Evolutionary conservation across 176 grass and related monocot genomes (phyloP), one percentile per base, ranked within the genome.

Genomic region (Puya raimondii): DNA sequence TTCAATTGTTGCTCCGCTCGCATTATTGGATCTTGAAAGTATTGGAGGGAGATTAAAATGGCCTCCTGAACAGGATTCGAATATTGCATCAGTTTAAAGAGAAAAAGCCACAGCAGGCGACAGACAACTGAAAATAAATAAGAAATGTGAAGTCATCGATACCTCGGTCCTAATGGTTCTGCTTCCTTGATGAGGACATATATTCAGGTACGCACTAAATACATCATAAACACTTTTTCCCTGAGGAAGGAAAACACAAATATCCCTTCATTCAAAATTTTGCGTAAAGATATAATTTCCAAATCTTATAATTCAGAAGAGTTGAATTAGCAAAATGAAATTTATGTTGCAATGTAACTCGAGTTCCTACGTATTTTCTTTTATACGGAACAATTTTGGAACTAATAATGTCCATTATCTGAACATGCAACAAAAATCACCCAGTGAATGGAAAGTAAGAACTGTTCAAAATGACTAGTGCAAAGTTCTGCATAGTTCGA

Each of bases 111-210:
- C 56, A 20, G 21, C 25, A 64, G 26, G 72, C 68, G 23, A 52
- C 73, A 71, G 27, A 84, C 66, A 78, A 42, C 47, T 65, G 7
- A 42, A 72, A 70, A 59, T 48, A 50, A 63, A 5, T 50, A 33
- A 63, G 20, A 29, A 56, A 65, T 23, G n/a, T 6, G 47, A 16
- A 42, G 4, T 42, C 33, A 42, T 42, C 72, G 33, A 33, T 93
- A 97, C 94, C 94, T 97, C 94, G 52, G 94, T 97, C 80, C 94
- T 92, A 79, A 97, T 97, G 21, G 94, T 97, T 90, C 94, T 90
- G 71, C 94, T 93, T 76, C 94, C 94, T 81, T 97, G 94, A 73
- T 84, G 80, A 17, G 94, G 94, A 52, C 94, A 97, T 9, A 82
- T 97, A 81, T 97, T 97, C 59, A 97, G 78, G 84, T 97, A 97